Conservation (phyloP, 2,329 filamentous ascomycete genomes). For the Neurospora crassa region DNA sequence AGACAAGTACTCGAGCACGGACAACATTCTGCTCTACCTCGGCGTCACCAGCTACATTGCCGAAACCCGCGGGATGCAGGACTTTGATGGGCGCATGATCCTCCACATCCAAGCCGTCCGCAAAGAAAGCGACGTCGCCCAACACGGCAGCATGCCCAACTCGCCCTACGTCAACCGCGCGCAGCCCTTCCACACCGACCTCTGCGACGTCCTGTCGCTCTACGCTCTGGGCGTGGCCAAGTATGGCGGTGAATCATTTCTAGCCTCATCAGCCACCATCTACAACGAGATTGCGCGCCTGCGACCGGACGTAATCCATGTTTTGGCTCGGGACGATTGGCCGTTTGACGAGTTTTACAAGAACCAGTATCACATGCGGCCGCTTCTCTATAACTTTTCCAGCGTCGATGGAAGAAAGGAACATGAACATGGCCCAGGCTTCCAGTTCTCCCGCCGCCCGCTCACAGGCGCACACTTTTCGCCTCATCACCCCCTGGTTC, state of each 20-base stretch:
- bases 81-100: conserved; percentile 20
- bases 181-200: conserved; percentile 33
- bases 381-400: conserved; percentile 13
- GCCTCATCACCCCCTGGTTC: conserved; percentile 14
- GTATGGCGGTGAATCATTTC: conserved; percentile 14
- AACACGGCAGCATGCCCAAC: conserved; percentile 15
- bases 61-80: conserved; percentile 26
- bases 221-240: conserved; percentile 14
- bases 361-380: conserved; percentile 14
- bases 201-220: conserved; percentile 26
- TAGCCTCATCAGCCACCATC: conserved; percentile 15
- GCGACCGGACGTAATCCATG: conserved; percentile 15
- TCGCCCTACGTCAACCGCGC: conserved; percentile 16
- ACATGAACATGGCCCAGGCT: conserved; percentile 11
- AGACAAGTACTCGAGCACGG: conserved; percentile 29
- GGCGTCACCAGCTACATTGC: conserved; percentile 37
- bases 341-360: conserved; percentile 16
- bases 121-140: conserved; percentile 10
- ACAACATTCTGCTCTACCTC: conserved; percentile 35
- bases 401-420: neutral
- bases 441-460: conserved; percentile 18
- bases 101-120: conserved; percentile 16
- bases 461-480: conserved; percentile 15
- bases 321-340: conserved; percentile 15
- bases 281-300: conserved; percentile 17